These are phyloP conservation scores for Pogostemon cablin DNA, from an alignment of 257 asterid species.

Conservation along the genomic window DNA sequence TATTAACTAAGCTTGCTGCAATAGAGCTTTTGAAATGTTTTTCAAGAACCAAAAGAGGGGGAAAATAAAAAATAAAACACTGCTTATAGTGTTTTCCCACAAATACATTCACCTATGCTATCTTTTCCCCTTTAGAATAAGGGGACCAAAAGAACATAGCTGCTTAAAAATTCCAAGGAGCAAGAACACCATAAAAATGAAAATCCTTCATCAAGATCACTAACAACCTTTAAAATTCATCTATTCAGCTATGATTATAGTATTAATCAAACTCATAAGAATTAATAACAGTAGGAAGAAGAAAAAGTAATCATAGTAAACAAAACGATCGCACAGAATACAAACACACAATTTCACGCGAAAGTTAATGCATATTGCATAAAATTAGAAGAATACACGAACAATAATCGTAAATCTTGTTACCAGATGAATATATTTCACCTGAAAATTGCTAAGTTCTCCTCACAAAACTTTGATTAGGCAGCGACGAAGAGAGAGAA, in stretches of 20 bases:
- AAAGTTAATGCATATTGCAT: conserved; percentile 13
- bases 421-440: not conserved
- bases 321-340: conserved; percentile 22
- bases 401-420: not conserved
- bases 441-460: conserved; percentile 27
- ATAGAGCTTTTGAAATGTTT: conserved; percentile 1
- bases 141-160: not conserved
- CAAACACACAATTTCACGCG: conserved; percentile 2
- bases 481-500: conserved; percentile 25
- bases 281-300: not conserved
- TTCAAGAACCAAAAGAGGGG: not conserved
- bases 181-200: conserved; percentile 15
- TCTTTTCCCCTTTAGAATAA: not conserved
- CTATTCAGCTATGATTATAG: conserved; percentile 27
- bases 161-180: conserved; percentile 5
- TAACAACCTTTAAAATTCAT: conserved; percentile 25
- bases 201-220: conserved; percentile 30
- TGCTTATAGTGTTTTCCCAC: too few relatives aligned
- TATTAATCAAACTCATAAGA: not conserved
- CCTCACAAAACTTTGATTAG: conserved; percentile 15
- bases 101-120: conserved; percentile 10
- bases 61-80: too few relatives aligned
- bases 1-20: not conserved
- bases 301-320: conserved; percentile 32
- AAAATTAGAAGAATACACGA: not conserved